Percentiles rank a stretch among this genome's conserved stretches.
Conservation (phyloP, 305 asterid species). For the Petunia hybrid region DNA sequence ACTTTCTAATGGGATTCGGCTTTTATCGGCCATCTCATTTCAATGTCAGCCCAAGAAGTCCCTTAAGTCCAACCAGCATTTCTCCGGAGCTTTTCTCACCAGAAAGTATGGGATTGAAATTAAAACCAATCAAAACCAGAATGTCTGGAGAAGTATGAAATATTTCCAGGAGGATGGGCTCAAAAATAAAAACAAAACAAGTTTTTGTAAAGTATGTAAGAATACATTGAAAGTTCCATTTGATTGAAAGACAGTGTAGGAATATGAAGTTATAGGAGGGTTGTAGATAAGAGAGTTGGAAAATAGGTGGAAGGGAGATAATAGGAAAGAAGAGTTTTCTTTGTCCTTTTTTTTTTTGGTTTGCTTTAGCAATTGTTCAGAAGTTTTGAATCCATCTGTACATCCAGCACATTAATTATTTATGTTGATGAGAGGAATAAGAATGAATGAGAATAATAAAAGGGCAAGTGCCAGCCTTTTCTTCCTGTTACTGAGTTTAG, state of each 20-base stretch:
- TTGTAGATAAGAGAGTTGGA: constrained; percentile 63
- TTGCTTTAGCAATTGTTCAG: constrained; percentile 43
- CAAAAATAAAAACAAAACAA: background rate
- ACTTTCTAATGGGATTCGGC: constrained; percentile 72
- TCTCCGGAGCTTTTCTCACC: constrained; percentile 80
- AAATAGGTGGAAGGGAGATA: constrained; percentile 41
- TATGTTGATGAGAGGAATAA: constrained; percentile 39
- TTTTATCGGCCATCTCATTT: constrained; percentile 57
- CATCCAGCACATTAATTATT: constrained; percentile 53
- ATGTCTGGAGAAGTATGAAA: constrained; percentile 57
- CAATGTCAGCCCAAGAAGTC: constrained; percentile 79
- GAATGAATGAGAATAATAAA: constrained; percentile 24
- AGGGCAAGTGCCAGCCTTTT: constrained; percentile 21
- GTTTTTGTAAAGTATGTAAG: constrained; percentile 48
- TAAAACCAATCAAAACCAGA: constrained; percentile 83
- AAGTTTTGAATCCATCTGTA: constrained; percentile 47
- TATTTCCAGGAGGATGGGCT: background rate
- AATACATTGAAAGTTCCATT: constrained; percentile 36
- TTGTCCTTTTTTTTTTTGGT: constrained; percentile 25
- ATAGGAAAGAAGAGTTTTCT: constrained; percentile 32
- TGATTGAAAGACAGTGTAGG: constrained; percentile 32
- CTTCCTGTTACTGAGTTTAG: background rate
- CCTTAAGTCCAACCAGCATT: constrained; percentile 72
- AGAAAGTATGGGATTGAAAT: constrained; percentile 83
- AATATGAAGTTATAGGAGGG: constrained; percentile 39